phyloP scores from a whole-genome alignment of 805 yeast genomes.

The Candida golubevii region DNA sequence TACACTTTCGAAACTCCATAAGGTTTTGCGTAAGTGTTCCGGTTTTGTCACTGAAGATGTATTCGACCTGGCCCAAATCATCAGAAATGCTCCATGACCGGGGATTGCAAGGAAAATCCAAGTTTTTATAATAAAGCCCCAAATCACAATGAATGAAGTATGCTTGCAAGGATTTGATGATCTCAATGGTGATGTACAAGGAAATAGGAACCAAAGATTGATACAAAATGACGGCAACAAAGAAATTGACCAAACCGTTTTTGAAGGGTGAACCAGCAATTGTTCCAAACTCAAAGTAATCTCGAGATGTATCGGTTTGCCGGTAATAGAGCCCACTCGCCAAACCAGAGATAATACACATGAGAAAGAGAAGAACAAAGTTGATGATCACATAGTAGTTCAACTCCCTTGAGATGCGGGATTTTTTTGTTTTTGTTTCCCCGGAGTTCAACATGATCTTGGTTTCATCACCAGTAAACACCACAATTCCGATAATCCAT shows the following conservation, averaged over 20 bases:
- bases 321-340: slow-evolving; percentile 66
- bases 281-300: slow-evolving; percentile 66
- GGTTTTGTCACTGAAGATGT: slow-evolving; percentile 77
- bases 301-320: slow-evolving; percentile 45
- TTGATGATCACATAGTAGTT: slow-evolving; percentile 67
- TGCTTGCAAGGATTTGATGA: slow-evolving; percentile 73
- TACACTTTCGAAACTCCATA: slow-evolving; percentile 78
- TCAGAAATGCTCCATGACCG: slow-evolving; percentile 82
- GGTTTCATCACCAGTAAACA: slow-evolving; percentile 74
- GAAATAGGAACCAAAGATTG: slow-evolving; percentile 81
- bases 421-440: slow-evolving; percentile 70
- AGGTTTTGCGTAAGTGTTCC: slow-evolving; percentile 81
- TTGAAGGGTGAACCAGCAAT: slow-evolving; percentile 60
- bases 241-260: slow-evolving; percentile 66
- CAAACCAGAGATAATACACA: slow-evolving; percentile 68
- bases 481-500: slow-evolving; percentile 76
- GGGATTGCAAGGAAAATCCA: slow-evolving; percentile 76
- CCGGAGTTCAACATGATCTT: slow-evolving; percentile 82
- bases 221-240: slow-evolving; percentile 68
- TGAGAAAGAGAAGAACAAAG: slow-evolving; percentile 55
- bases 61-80: slow-evolving; percentile 81
- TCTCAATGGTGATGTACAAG: slow-evolving; percentile 72
- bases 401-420: slow-evolving; percentile 68
- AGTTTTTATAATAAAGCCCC: slow-evolving; percentile 60
- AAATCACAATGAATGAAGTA: slow-evolving; percentile 68